Evolutionary conservation across 257 asterid genomes (phyloP).

Genomic region (Gentiana straminea): DNA sequence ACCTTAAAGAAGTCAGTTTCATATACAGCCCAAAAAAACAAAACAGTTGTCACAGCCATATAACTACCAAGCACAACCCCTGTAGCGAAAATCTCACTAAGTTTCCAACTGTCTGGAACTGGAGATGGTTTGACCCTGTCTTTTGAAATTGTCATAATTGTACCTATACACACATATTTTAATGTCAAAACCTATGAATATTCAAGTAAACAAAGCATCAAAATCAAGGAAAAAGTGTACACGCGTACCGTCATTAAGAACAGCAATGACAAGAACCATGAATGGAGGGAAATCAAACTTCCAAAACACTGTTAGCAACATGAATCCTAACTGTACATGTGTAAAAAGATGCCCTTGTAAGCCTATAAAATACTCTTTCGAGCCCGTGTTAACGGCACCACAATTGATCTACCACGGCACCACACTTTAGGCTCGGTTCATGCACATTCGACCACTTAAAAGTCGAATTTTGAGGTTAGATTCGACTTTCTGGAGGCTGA

Average conservation of each 20-base stretch:
- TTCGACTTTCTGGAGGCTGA: no score
- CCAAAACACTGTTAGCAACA: slow-evolving; percentile 25
- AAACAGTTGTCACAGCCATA: slow-evolving; percentile 31
- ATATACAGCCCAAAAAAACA: slow-evolving; percentile 43
- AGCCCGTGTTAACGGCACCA: no score
- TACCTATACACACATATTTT: slow-evolving; percentile 11
- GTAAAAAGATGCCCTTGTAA: slow-evolving; percentile 1
- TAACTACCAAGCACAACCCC: slow-evolving; percentile 27
- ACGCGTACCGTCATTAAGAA: slow-evolving; percentile 23
- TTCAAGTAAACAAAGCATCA: background rate
- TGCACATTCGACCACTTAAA: no score
- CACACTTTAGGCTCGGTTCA: no score
- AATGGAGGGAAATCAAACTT: slow-evolving; percentile 32
- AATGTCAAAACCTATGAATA: background rate
- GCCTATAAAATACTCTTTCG: background rate
- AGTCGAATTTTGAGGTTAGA: no score
- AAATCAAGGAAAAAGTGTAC: slow-evolving; percentile 1
- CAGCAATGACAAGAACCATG: slow-evolving; percentile 33
- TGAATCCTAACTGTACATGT: slow-evolving; percentile 25
- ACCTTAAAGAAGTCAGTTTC: slow-evolving; percentile 42
- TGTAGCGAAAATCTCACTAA: slow-evolving; percentile 32
- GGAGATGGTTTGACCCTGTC: slow-evolving; percentile 38
- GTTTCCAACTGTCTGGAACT: slow-evolving; percentile 36
- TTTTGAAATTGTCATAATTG: slow-evolving; percentile 34
- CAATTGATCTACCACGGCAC: no score